phyloP scores from a whole-genome alignment of 2,329 filamentous ascomycete genomes.

The Paecilomyces dactylethromorphus region DNA sequence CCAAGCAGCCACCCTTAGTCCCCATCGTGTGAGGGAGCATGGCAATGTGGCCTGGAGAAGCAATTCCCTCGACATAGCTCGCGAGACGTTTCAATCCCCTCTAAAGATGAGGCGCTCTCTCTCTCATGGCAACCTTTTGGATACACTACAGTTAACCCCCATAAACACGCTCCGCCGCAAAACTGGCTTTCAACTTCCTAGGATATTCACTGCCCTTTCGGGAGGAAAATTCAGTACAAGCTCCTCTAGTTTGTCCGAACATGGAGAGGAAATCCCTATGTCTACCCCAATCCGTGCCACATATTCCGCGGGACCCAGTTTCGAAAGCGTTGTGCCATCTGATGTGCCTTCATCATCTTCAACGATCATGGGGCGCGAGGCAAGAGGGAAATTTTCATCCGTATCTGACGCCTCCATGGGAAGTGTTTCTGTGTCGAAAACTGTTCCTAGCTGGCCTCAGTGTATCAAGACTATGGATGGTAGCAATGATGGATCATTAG shows the following conservation, averaged over 20 bases:
- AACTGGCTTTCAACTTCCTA: constrained; percentile 13
- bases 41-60: constrained; percentile 2
- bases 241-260: not conserved
- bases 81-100: constrained; percentile 8
- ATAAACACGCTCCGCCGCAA: constrained; percentile 9
- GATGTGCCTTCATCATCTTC: not conserved
- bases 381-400: constrained; percentile 9
- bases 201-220: constrained; percentile 11
- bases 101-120: constrained; percentile 8
- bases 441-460: not conserved
- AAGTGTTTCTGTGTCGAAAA: not conserved
- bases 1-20: not conserved
- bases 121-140: constrained; percentile 10
- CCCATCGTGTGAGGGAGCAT: not conserved
- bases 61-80: constrained; percentile 10
- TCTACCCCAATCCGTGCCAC: not conserved
- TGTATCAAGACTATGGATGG: not conserved
- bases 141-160: not conserved
- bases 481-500: constrained; percentile 1
- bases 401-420: not conserved
- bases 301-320: constrained; percentile 11
- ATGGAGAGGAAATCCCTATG: not conserved
- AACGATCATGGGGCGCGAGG: not conserved
- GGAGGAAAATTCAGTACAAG: not conserved
- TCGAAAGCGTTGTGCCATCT: not conserved